Evolutionary conservation across 2,329 filamentous ascomycete genomes (phyloP).

Genomic region (Colletotrichum chlorophyti): DNA sequence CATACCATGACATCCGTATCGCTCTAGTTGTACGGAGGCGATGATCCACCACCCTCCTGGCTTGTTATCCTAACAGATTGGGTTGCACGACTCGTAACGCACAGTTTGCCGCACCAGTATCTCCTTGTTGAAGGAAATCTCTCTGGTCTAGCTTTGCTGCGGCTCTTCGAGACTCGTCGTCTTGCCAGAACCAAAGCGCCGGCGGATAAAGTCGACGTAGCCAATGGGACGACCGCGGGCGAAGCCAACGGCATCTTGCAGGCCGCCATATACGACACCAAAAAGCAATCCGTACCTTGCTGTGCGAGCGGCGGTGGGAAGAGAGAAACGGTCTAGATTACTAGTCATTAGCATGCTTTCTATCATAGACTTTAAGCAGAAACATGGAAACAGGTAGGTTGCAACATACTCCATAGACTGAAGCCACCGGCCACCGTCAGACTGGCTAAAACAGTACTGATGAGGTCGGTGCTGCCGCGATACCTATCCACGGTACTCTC

Average conservation of each 20-base stretch:
- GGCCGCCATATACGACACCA: conserved; percentile 79
- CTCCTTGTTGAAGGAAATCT: background rate
- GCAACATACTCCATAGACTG: conserved; percentile 78
- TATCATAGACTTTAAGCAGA: conserved; percentile 16
- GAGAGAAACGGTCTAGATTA: conserved; percentile 79
- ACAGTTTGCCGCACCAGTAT: background rate
- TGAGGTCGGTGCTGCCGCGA: conserved; percentile 73
- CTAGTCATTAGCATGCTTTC: too few relatives aligned
- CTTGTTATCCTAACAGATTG: background rate
- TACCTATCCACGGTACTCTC: conserved; percentile 86
- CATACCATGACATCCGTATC: background rate
- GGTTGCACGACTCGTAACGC: background rate
- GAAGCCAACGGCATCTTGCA: conserved; percentile 77
- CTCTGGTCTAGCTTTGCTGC: background rate
- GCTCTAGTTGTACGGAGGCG: background rate
- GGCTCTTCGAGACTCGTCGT: background rate
- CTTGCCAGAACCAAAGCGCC: conserved; percentile 37
- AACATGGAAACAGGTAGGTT: background rate
- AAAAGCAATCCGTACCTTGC: conserved; percentile 81
- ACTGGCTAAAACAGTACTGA: conserved; percentile 83
- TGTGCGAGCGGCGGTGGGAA: conserved; percentile 77
- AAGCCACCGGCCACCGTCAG: conserved; percentile 86
- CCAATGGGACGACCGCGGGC: conserved; percentile 74
- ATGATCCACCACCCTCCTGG: background rate
- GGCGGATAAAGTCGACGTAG: conserved; percentile 74